Percentiles rank a stretch among this genome's conserved stretches.
phyloP scores from a whole-genome alignment of 2,329 filamentous ascomycete species.

The Didymellaceae sp. region DNA sequence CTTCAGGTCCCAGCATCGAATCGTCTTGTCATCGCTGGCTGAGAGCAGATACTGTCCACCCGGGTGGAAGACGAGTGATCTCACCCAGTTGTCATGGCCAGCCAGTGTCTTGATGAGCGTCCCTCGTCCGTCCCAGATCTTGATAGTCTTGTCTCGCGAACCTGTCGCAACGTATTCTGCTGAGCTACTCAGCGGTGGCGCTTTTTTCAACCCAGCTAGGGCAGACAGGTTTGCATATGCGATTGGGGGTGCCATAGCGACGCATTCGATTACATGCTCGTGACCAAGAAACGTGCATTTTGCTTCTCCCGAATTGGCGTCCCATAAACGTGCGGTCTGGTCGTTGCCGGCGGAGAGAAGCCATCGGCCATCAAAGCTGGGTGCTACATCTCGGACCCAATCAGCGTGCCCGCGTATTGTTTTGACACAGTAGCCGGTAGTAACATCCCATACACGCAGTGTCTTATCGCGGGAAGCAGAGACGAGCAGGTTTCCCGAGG shows the following conservation, averaged over 20 bases:
- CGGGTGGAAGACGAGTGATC: constrained; percentile 85
- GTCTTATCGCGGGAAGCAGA: constrained; percentile 86
- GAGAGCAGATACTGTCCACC: constrained; percentile 89
- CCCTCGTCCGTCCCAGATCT: constrained; percentile 85
- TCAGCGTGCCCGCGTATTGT: constrained; percentile 85
- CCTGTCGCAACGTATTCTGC: constrained; percentile 92
- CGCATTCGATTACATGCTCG: constrained; percentile 86
- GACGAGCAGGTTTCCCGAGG: constrained; percentile 84
- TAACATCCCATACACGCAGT: constrained; percentile 89
- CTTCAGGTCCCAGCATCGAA: constrained; percentile 90
- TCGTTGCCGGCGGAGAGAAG: constrained; percentile 85
- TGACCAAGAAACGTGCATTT: constrained; percentile 85
- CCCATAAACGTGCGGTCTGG: constrained; percentile 83
- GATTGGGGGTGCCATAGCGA: constrained; percentile 80
- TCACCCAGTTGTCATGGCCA: constrained; percentile 95
- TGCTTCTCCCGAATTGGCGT: constrained; percentile 75
- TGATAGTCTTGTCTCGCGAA: constrained; percentile 87
- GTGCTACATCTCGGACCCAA: constrained; percentile 89
- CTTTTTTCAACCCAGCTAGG: constrained; percentile 82
- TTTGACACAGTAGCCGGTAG: constrained; percentile 89
- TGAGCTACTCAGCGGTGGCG: constrained; percentile 73
- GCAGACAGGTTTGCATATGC: constrained; percentile 78
- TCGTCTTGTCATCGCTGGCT: constrained; percentile 86
- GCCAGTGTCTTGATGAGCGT: constrained; percentile 82
- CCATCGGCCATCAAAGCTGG: constrained; percentile 82